Percentiles rank a stretch among this genome's conserved stretches.
Conservation (phyloP, 1,284 basidiomycete genomes). For the Malassezia sympodialis region DNA sequence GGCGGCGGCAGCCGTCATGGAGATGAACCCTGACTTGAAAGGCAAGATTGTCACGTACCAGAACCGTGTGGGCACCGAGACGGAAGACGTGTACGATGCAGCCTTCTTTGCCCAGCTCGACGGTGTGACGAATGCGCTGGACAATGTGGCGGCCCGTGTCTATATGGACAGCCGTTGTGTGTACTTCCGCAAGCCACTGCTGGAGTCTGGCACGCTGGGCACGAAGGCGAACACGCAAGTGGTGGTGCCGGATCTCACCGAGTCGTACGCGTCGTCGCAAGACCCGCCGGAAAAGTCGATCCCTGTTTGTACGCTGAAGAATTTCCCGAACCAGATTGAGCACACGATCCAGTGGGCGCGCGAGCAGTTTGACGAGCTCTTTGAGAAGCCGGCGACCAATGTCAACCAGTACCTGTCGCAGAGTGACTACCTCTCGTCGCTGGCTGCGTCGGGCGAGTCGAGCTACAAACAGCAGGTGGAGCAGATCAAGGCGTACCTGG, state of each 20-base stretch:
- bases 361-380: conserved; percentile 81
- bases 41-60: conserved; percentile 83
- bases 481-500: conserved; percentile 81
- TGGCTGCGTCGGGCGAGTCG: conserved; percentile 56
- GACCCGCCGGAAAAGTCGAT: conserved; percentile 98
- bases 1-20: conserved; percentile 77
- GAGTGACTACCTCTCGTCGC: conserved; percentile 85
- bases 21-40: conserved; percentile 88
- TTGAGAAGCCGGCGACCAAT: conserved; percentile 84
- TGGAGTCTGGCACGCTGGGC: conserved; percentile 95
- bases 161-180: conserved; percentile 99
- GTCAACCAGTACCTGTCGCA: conserved; percentile 96
- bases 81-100: conserved; percentile 88
- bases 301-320: conserved; percentile 96
- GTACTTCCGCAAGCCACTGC: conserved; percentile 87
- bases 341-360: conserved; percentile 96
- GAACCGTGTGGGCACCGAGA: conserved; percentile 79
- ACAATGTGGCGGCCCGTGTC: conserved; percentile 87
- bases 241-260: conserved; percentile 84
- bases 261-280: conserved; percentile 95
- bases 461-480: conserved; percentile 58
- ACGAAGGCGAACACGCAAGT: conserved; percentile 99
- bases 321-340: conserved; percentile 96
- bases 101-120: conserved; percentile 74
- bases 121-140: conserved; percentile 98